Conservation (phyloP, 2,329 filamentous ascomycete genomes). For the Fusarium agapanthi region DNA sequence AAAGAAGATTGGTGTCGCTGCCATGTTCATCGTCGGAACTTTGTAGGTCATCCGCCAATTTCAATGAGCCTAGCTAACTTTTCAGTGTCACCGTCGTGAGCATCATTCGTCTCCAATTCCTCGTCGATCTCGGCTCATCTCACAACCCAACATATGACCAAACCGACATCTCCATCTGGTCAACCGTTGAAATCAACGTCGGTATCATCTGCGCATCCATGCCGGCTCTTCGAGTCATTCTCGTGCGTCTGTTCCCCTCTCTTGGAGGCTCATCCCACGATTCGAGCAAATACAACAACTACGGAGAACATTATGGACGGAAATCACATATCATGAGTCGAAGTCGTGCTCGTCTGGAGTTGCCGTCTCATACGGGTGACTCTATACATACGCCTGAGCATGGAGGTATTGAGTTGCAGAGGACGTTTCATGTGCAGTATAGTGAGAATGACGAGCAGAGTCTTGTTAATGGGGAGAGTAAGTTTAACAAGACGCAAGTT, state of each 20-base stretch:
- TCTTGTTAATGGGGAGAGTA: slow-evolving; percentile 13
- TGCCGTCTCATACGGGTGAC: slow-evolving; percentile 27
- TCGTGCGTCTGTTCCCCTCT: slow-evolving; percentile 43
- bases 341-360: slow-evolving; percentile 30
- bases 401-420: slow-evolving; percentile 38
- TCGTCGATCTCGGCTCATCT: slow-evolving; percentile 41
- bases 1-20: slow-evolving; percentile 53
- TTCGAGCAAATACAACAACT: slow-evolving; percentile 38
- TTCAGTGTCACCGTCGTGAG: slow-evolving; percentile 45
- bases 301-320: slow-evolving; percentile 29
- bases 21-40: slow-evolving; percentile 56
- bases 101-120: slow-evolving; percentile 42
- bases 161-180: slow-evolving; percentile 45
- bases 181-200: slow-evolving; percentile 48
- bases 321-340: slow-evolving; percentile 34
- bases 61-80: background rate
- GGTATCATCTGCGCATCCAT: slow-evolving; percentile 50
- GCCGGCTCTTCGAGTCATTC: slow-evolving; percentile 44
- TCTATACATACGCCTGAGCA: slow-evolving; percentile 29
- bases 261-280: slow-evolving; percentile 39
- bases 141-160: slow-evolving; percentile 45
- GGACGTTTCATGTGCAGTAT: slow-evolving; percentile 38
- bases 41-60: slow-evolving; percentile 41
- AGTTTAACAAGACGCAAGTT: slow-evolving; percentile 18
- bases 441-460: slow-evolving; percentile 38